A percentile compares a stretch with the other conserved stretches of the same genome.
These are phyloP conservation scores for Cyclostephanos tholiformis DNA, from an alignment of 108 stramenopile species.

Conservation along the genomic window DNA sequence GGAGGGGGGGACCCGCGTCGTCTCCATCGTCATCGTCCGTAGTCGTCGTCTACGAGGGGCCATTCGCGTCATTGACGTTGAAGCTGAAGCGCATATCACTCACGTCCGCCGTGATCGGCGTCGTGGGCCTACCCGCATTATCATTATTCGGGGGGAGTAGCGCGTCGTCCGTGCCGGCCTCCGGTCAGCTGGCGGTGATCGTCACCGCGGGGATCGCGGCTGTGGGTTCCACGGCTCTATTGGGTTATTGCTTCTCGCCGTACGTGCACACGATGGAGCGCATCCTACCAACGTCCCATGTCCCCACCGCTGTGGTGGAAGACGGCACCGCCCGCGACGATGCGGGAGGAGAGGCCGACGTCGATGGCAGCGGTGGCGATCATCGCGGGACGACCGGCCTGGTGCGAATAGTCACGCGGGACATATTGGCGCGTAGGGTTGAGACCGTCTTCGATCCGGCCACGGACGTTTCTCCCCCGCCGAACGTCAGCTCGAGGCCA, in stretches of 20 bases:
- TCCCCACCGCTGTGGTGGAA: no score
- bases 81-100: conserved; percentile 79
- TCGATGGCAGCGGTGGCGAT: background rate
- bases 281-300: no score
- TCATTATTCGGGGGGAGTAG: conserved; percentile 32
- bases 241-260: conserved; percentile 86
- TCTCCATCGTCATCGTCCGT: background rate
- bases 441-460: conserved; percentile 76
- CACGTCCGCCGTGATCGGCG: conserved; percentile 64
- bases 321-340: background rate
- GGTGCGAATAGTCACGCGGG: conserved; percentile 66
- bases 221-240: conserved; percentile 62
- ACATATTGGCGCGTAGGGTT: conserved; percentile 60
- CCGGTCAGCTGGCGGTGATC: conserved; percentile 67
- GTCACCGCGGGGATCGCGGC: conserved; percentile 70
- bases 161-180: conserved; percentile 60
- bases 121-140: conserved; percentile 71
- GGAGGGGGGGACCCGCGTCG: background rate
- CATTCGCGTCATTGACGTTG: conserved; percentile 69
- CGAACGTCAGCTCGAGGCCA: conserved; percentile 61
- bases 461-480: conserved; percentile 54
- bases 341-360: background rate
- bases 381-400: conserved; percentile 6
- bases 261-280: conserved; percentile 74
- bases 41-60: conserved; percentile 64